These are phyloP conservation scores for Trichodelitschia bisporula DNA, from an alignment of 495 filamentous ascomycete genomes.

Conservation along the genomic window DNA sequence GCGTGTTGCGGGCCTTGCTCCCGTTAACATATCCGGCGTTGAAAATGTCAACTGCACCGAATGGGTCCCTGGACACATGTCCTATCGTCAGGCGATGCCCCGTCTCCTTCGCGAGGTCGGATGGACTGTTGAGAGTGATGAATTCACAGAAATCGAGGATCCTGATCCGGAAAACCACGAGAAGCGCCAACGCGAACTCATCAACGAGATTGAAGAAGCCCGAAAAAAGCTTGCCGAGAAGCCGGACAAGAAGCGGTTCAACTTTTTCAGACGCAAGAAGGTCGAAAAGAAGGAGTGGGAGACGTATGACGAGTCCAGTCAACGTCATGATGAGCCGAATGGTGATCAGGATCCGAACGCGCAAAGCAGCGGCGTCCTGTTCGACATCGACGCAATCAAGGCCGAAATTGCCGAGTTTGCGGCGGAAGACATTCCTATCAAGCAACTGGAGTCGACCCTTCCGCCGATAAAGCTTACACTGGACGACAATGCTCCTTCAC, in stretches of 20 bases:
- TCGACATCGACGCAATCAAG: constrained; percentile 88
- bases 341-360: constrained; percentile 13
- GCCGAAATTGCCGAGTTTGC: constrained; percentile 41
- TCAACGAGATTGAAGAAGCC: constrained; percentile 90
- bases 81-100: constrained; percentile 81
- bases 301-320: constrained; percentile 44
- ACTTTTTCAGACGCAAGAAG: constrained; percentile 61
- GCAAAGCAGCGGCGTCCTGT: constrained; percentile 37
- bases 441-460: constrained; percentile 65
- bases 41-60: constrained; percentile 83
- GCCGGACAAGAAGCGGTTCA: constrained; percentile 46
- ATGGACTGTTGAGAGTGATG: constrained; percentile 75
- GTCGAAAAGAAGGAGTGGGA: constrained; percentile 82
- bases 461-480: constrained; percentile 65
- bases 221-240: constrained; percentile 59
- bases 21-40: constrained; percentile 55
- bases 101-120: constrained; percentile 60
- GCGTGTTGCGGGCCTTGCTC: constrained; percentile 69
- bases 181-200: constrained; percentile 72
- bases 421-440: constrained; percentile 47
- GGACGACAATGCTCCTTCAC: constrained; percentile 1
- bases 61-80: constrained; percentile 84
- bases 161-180: constrained; percentile 85
- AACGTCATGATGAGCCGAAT: constrained; percentile 15
- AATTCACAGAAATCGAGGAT: constrained; percentile 94